Percentiles rank a stretch among this genome's conserved stretches.
Conservation (phyloP, 2,329 filamentous ascomycete genomes). For the Daldinia sp. region DNA sequence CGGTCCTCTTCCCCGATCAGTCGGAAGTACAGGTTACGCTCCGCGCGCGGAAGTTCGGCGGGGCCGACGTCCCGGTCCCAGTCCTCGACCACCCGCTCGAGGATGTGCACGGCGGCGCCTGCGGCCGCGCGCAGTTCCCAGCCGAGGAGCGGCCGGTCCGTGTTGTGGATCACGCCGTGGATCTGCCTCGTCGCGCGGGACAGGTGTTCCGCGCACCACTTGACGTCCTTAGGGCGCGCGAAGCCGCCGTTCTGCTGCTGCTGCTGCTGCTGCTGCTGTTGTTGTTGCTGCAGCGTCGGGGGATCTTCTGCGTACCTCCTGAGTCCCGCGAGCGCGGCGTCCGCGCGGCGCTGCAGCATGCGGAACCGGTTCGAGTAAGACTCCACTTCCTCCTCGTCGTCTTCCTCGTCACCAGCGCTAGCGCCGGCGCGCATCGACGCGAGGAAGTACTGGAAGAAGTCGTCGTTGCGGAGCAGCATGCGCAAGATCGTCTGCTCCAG, state of each 20-base stretch:
- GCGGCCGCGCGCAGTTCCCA: slow-evolving; percentile 61
- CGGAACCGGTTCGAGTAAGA: slow-evolving; percentile 61
- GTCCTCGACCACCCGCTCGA: slow-evolving; percentile 57
- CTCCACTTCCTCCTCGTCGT: background rate
- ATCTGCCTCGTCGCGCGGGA: slow-evolving; percentile 59
- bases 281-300: slow-evolving; percentile 21
- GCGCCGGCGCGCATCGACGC: slow-evolving; percentile 60
- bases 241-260: too few species aligned
- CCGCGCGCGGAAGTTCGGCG: slow-evolving; percentile 44
- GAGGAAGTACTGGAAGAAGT: slow-evolving; percentile 67
- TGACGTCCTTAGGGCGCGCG: slow-evolving; percentile 55
- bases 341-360: slow-evolving; percentile 61
- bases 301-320: slow-evolving; percentile 49
- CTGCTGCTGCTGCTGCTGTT: too few species aligned
- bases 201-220: slow-evolving; percentile 65
- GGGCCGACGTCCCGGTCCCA: slow-evolving; percentile 56
- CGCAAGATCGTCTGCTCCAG: slow-evolving; percentile 65
- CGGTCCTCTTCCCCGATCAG: slow-evolving; percentile 60
- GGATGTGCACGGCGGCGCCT: slow-evolving; percentile 61
- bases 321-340: slow-evolving; percentile 61
- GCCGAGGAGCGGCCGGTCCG: slow-evolving; percentile 54
- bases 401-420: too few species aligned
- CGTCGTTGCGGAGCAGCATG: slow-evolving; percentile 66
- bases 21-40: slow-evolving; percentile 62
- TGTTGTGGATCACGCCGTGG: slow-evolving; percentile 56